Evolutionary conservation across 2,329 filamentous ascomycete genomes (phyloP).

Genomic region (Rhynchosporium agropyri): DNA sequence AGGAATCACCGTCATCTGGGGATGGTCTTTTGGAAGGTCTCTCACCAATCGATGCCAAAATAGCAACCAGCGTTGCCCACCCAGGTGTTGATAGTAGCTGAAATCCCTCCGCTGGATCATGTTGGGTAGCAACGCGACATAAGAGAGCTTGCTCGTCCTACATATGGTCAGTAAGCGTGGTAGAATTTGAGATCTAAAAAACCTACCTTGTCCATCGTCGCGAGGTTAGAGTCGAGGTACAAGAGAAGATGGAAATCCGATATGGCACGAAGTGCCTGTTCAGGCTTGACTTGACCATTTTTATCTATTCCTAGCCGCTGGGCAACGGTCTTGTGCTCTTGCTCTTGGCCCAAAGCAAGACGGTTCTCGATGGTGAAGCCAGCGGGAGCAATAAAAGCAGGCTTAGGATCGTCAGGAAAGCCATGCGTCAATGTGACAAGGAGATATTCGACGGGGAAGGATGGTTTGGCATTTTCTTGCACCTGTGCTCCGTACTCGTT

Average conservation of each 20-base stretch:
- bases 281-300: conserved; percentile 56
- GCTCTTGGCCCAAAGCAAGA: conserved; percentile 80
- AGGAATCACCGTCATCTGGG: conserved; percentile 39
- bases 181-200: not conserved
- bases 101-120: conserved; percentile 79
- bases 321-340: conserved; percentile 72
- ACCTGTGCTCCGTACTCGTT: conserved; percentile 97
- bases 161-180: conserved; percentile 26
- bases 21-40: conserved; percentile 76
- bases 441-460: conserved; percentile 95
- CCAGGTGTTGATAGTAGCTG: conserved; percentile 84
- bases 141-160: conserved; percentile 89
- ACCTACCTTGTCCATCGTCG: conserved; percentile 80
- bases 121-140: conserved; percentile 79
- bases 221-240: conserved; percentile 74
- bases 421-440: conserved; percentile 95
- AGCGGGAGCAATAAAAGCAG: conserved; percentile 67
- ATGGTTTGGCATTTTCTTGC: conserved; percentile 94
- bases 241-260: conserved; percentile 96
- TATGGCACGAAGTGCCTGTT: conserved; percentile 65
- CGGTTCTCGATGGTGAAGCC: conserved; percentile 92
- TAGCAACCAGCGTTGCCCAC: conserved; percentile 91
- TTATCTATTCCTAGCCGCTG: conserved; percentile 66
- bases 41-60: conserved; percentile 97
- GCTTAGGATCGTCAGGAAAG: conserved; percentile 80